Evolutionary conservation across 306 rosid species (phyloP), one percentile per base, ranked within the genome.

Genomic region (Lathyrus tuberosus): DNA sequence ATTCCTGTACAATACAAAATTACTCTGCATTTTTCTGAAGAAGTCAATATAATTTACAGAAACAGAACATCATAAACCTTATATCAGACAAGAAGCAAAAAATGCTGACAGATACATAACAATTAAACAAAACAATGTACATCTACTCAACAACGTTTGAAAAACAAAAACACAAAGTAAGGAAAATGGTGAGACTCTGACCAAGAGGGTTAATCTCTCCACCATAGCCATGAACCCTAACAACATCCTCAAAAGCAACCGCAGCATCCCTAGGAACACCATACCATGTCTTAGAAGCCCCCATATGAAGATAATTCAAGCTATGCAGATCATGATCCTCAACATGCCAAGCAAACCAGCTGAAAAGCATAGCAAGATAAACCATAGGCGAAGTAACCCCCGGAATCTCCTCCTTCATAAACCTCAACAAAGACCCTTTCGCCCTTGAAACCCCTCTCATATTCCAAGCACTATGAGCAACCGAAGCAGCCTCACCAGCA

Each of bases 341-440:
- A 12, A 89, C 99, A 62, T 95, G 99, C 99, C 99, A 95, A 46
- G 99, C 99, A 62, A 95, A 95, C 99, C 99, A 95, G 72, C 99
- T 95, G 70, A 95, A 95, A 77, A 95, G 53, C 99, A 95, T 95
- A 11, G 99, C 99, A 11, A 95, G 86, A 38, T 95, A 95, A 40
- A 95, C 87, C 99, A 95, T 95, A 0, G 99, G 99, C 0, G 97
- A 91, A 4, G 99, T 95, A 9, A 95, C 99, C 5, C 99, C 99
- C 0, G 99, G 99, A 84, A 95, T 95, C 82, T 91, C 99, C 83
- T 95, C 99, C 88, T 89, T 95, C 99, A 95, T 95, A 77, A 95
- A 95, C 93, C 82, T 82, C 88, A 95, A 70, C 69, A 95, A 59
- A 13, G 99, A 95, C 33, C 97, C 97, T 20, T 83, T 86, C 0